Conservation (phyloP, 108 stramenopile genomes). For the Aurantiochytrium sp. region DNA sequence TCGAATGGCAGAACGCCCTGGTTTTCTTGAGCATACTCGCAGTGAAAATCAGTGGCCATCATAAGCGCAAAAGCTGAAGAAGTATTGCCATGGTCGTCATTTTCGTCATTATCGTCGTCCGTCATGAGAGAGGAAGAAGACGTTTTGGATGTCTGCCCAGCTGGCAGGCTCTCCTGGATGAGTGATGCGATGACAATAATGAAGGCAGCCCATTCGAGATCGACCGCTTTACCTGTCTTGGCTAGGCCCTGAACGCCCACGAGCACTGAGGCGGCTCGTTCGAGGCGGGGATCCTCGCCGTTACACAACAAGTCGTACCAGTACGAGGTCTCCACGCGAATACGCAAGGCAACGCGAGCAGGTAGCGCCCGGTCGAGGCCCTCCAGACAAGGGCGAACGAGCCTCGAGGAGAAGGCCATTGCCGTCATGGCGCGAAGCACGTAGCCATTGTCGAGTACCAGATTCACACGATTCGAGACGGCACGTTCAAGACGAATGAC, state of each 20-base stretch:
- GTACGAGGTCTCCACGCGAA: not conserved
- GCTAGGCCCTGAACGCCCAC: not conserved
- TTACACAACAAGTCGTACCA: not conserved
- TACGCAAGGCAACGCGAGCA: not conserved
- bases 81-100: not conserved
- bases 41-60: constrained; percentile 3
- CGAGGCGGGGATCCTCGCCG: not conserved
- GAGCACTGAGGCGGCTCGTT: not conserved
- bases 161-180: not conserved
- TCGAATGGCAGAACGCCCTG: not conserved
- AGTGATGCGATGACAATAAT: not conserved
- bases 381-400: not conserved
- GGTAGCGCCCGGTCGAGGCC: not conserved
- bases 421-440: not conserved
- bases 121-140: not conserved
- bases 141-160: not conserved
- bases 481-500: not conserved
- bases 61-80: not conserved
- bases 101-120: not conserved
- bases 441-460: not conserved
- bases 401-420: not conserved
- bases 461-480: not conserved
- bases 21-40: not conserved
- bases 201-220: constrained; percentile 10
- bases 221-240: not conserved